Conservation (phyloP, 1,139 yeast species). For the Suhomyces taliae region DNA sequence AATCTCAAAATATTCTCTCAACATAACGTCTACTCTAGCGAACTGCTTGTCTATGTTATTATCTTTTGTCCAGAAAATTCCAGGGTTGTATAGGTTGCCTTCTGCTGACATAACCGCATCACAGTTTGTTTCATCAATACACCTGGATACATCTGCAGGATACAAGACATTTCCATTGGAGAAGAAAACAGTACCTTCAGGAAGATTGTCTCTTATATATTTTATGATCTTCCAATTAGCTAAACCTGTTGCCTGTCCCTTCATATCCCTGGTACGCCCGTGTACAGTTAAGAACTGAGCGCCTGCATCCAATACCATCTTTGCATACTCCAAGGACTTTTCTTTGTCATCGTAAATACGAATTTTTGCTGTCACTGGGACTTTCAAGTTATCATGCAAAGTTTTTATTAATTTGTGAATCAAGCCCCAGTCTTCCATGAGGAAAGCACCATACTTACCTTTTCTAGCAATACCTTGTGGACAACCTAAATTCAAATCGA, state of each 20-base stretch:
- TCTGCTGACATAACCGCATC: conserved; percentile 99
- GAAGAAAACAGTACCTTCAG: conserved; percentile 81
- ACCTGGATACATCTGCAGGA: conserved; percentile 73
- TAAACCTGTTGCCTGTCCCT: conserved; percentile 91
- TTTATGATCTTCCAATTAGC: conserved; percentile 88
- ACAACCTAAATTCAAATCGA: conserved; percentile 92
- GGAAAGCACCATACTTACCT: conserved; percentile 92
- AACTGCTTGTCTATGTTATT: conserved; percentile 63
- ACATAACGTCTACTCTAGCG: conserved; percentile 81
- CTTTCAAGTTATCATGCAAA: conserved; percentile 68
- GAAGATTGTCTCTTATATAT: conserved; percentile 76
- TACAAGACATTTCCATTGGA: conserved; percentile 92
- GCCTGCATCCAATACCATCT: conserved; percentile 89
- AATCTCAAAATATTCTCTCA: conserved; percentile 86
- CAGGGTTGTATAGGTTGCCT: conserved; percentile 92
- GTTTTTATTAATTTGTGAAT: conserved; percentile 69
- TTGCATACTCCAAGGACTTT: conserved; percentile 83
- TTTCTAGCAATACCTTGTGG: conserved; percentile 96
- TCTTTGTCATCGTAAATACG: conserved; percentile 85
- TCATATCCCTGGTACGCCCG: conserved; percentile 96
- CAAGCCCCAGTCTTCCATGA: conserved; percentile 96
- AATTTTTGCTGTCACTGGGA: conserved; percentile 96
- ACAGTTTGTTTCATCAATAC: conserved; percentile 61
- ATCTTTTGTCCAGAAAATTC: conserved; percentile 66
- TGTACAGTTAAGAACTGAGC: conserved; percentile 95